Evolutionary conservation across 202 grass and related monocot species (phyloP).

Genomic region (Carex sylvatica): DNA sequence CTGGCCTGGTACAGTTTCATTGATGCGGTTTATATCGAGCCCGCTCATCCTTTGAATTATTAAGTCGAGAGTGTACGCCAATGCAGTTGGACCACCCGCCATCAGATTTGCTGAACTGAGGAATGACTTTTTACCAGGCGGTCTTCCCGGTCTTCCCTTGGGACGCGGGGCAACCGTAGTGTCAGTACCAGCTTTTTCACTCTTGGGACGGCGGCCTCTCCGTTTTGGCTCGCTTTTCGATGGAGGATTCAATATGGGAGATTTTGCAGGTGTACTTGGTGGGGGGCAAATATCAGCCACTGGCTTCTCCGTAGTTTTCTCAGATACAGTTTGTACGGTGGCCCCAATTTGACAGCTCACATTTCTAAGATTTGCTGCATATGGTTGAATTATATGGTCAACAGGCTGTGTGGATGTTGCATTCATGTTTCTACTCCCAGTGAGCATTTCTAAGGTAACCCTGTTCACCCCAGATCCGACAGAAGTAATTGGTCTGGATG

Average conservation of each 20-base stretch:
- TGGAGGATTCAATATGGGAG: conserved; percentile 33
- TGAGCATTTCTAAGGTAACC: neutral
- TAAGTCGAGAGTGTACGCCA: conserved; percentile 42
- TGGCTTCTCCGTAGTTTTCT: conserved; percentile 30
- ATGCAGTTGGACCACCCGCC: conserved; percentile 21
- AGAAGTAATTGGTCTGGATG: neutral
- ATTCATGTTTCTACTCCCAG: neutral
- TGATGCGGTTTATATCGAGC: conserved; percentile 39
- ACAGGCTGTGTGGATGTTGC: conserved; percentile 19
- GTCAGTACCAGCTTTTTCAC: conserved; percentile 21
- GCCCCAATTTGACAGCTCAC: conserved; percentile 18
- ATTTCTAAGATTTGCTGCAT: conserved; percentile 23
- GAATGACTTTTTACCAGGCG: conserved; percentile 17
- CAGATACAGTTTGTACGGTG: conserved; percentile 32
- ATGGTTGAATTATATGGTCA: conserved; percentile 29
- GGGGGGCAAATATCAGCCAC: conserved; percentile 10
- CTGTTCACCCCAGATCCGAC: conserved; percentile 4
- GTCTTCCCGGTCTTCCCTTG: conserved; percentile 15
- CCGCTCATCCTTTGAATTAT: conserved; percentile 48
- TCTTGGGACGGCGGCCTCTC: conserved; percentile 43
- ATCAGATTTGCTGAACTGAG: conserved; percentile 28
- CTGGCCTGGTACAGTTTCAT: conserved; percentile 21
- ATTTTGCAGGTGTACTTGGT: conserved; percentile 30
- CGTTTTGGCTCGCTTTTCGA: conserved; percentile 36
- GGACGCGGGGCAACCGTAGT: conserved; percentile 18